phyloP scores from a whole-genome alignment of 495 filamentous ascomycete genomes.

The Hypoxylon rickii region DNA sequence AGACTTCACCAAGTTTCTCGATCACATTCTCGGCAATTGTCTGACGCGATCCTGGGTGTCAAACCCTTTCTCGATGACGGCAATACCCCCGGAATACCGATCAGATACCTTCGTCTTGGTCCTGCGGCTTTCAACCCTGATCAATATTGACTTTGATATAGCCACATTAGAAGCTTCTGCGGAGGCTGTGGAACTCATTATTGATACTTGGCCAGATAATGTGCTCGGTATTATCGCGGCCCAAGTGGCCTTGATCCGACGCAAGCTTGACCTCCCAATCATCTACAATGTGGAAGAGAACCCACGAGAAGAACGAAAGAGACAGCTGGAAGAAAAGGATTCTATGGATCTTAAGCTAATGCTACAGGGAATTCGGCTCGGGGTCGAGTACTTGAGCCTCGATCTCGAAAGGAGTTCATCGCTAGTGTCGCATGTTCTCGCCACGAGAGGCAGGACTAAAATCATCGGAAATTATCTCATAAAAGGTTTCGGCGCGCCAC shows the following conservation, averaged over 20 bases:
- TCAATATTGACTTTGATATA: conserved; percentile 59
- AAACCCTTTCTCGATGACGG: conserved; percentile 72
- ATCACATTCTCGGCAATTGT: conserved; percentile 63
- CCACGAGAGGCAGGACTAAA: conserved; percentile 66
- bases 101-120: conserved; percentile 69
- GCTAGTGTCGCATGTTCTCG: conserved; percentile 57
- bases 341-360: conserved; percentile 63
- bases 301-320: conserved; percentile 50
- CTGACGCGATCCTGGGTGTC: conserved; percentile 62
- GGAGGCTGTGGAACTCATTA: conserved; percentile 74
- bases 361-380: conserved; percentile 71
- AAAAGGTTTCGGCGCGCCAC: conserved; percentile 50
- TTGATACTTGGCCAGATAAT: conserved; percentile 63
- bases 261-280: conserved; percentile 68
- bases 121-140: conserved; percentile 64
- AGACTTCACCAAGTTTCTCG: conserved; percentile 73
- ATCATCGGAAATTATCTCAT: conserved; percentile 71
- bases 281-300: conserved; percentile 67
- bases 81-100: conserved; percentile 68
- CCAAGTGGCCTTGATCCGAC: conserved; percentile 62
- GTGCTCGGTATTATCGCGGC: conserved; percentile 57
- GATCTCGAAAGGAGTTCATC: conserved; percentile 63
- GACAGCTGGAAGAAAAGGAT: conserved; percentile 44
- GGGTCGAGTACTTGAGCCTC: conserved; percentile 72
- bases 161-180: conserved; percentile 68